Base-by-base conservation (phyloP, 805 yeast genomes). In the Metschnikowia reukaufii region DNA sequence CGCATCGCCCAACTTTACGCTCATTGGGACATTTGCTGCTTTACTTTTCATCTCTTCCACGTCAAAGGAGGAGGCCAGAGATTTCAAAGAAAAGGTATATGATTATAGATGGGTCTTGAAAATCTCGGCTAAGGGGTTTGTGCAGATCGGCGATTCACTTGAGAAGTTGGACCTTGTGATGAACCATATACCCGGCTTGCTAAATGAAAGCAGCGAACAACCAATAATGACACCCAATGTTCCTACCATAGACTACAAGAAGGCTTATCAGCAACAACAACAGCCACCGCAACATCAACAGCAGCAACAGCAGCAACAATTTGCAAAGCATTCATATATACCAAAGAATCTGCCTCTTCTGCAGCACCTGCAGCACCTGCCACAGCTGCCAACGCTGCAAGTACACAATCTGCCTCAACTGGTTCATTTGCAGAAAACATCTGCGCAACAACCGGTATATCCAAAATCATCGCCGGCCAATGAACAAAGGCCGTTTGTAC, bases 11-110 rank as follows among this genome's bases (percentile, higher is more conserved):
- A 88, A 88, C 59, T 81, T 91, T 52, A 82, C 96, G 6, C 66
- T 88, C 31, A 88, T 90, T 33, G 97, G 96, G 2, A 81, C 92
- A 0, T 91, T 91, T 73, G 96, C 96, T 0, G 84, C 95, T 0
- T 70, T 91, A 10, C 67, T 91, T 45, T 87, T 78, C 57, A 83
- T 84, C 13, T 86, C 96, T 0, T 71, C 94, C 1, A 63, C 74
- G 7, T 52, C 57, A 13, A 64, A 76, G 15, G 88, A 83, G 45
- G 96, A 89, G 58, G 77, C 85, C 0, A 71, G 70, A 34, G 71
- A 77, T 39, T 88, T 79, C 65, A 77, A 81, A 56, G 86, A 82
- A 51, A 84, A 84, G 52, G 76, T 91, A 23, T 79, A 80, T 58
- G 86, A 84, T 55, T 91, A 87, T 64, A 73, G 95, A 48, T 82